A percentile compares a stretch with the other conserved stretches of the same genome.
Evolutionary conservation across 495 filamentous ascomycete genomes (phyloP).

Genomic region (Hypoxylon rickii): DNA sequence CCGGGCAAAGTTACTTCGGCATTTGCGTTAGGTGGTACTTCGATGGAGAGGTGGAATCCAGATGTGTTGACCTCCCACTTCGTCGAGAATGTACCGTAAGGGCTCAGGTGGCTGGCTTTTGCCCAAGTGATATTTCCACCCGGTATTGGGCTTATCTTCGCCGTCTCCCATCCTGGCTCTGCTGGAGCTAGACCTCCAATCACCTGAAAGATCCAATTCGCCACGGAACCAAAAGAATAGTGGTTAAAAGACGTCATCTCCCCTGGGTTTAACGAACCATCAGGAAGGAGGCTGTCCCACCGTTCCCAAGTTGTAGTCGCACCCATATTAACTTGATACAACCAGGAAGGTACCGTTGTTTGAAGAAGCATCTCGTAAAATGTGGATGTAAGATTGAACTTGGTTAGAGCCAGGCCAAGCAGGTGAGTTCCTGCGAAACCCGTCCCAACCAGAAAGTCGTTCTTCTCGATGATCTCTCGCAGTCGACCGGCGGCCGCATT

Average conservation of each 20-base stretch:
- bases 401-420: constrained; percentile 50
- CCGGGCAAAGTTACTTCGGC: constrained; percentile 32
- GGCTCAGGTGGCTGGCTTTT: constrained; percentile 36
- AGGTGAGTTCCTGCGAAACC: constrained; percentile 61
- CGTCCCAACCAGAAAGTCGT: constrained; percentile 54
- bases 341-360: constrained; percentile 51
- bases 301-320: constrained; percentile 62
- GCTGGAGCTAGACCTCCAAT: constrained; percentile 40
- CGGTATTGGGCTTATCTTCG: constrained; percentile 34
- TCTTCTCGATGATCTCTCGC: constrained; percentile 42
- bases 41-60: constrained; percentile 32
- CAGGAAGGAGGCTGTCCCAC: constrained; percentile 57
- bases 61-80: constrained; percentile 32
- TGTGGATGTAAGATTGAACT: constrained; percentile 37
- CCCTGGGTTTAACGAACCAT: constrained; percentile 56
- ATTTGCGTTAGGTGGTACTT: constrained; percentile 37
- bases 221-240: constrained; percentile 41
- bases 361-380: constrained; percentile 43
- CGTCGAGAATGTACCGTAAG: constrained; percentile 30
- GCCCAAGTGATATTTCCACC: constrained; percentile 39
- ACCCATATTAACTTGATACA: constrained; percentile 57
- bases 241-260: constrained; percentile 61
- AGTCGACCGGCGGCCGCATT: constrained; percentile 41
- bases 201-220: constrained; percentile 40
- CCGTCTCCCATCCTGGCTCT: constrained; percentile 43